These are phyloP conservation scores for Trypanosoma platydactyli DNA, from an alignment of 208 protist genomes.

Conservation along the genomic window DNA sequence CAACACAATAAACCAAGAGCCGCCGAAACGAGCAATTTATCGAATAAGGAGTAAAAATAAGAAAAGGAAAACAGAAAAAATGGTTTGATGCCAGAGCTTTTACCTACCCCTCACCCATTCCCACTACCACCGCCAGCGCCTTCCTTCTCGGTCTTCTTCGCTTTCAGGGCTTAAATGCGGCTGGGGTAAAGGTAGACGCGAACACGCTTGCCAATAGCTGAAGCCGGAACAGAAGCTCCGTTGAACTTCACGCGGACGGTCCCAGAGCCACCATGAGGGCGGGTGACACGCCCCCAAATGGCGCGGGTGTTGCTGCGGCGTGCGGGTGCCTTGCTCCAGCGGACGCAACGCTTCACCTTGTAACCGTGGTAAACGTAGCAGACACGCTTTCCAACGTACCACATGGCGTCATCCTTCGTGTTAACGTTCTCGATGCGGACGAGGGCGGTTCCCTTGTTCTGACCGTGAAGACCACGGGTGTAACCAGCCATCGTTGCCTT, in stretches of 20 bases:
- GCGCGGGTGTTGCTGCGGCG: constrained; percentile 91
- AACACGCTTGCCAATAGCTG: constrained; percentile 94
- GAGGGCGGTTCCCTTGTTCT: constrained; percentile 95
- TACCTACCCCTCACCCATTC: not conserved
- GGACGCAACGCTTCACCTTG: constrained; percentile 91
- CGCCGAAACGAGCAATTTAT: not conserved
- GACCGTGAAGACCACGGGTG: constrained; percentile 90
- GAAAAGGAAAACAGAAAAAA: not conserved
- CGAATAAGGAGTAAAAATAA: not conserved
- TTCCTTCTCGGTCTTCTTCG: not conserved
- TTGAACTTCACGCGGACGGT: constrained; percentile 98
- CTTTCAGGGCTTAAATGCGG: constrained; percentile 88
- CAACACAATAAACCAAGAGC: too few relatives aligned
- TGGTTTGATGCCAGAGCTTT: not conserved
- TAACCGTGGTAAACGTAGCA: constrained; percentile 98
- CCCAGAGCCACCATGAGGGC: constrained; percentile 97
- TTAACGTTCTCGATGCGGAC: constrained; percentile 97
- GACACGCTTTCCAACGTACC: constrained; percentile 99
- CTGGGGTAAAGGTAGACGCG: constrained; percentile 99
- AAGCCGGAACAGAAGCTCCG: constrained; percentile 92
- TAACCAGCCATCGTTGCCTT: constrained; percentile 90
- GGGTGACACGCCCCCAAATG: constrained; percentile 97
- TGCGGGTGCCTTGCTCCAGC: constrained; percentile 87
- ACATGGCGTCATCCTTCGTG: constrained; percentile 93
- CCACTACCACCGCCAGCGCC: too few relatives aligned